Conservation (phyloP, 2,329 filamentous ascomycete genomes). For the Colletotrichum costaricense region DNA sequence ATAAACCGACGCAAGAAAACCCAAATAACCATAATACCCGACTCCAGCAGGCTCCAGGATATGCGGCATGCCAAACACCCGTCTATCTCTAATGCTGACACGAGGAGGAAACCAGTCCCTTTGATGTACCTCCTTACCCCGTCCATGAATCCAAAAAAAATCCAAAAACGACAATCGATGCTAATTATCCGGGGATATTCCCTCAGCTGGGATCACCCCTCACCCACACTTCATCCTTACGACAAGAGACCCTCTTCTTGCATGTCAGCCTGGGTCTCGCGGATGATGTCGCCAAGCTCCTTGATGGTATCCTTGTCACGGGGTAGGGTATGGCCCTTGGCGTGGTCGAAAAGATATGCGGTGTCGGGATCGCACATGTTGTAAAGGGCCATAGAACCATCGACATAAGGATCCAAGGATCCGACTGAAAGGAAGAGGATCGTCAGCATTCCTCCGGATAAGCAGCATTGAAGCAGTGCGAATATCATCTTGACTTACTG, state of each 20-base stretch:
- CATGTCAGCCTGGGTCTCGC: slow-evolving; percentile 40
- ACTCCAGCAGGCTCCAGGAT: slow-evolving; percentile 30
- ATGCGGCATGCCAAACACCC: slow-evolving; percentile 13
- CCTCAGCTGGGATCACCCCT: background rate
- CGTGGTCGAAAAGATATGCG: slow-evolving; percentile 72
- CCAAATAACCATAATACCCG: slow-evolving; percentile 28
- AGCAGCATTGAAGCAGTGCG: background rate
- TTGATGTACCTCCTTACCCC: background rate
- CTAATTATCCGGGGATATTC: slow-evolving; percentile 3
- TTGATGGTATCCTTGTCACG: slow-evolving; percentile 60
- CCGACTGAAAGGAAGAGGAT: slow-evolving; percentile 50
- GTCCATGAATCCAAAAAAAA: background rate
- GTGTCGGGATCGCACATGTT: slow-evolving; percentile 70
- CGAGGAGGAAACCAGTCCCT: slow-evolving; percentile 9
- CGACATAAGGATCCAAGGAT: slow-evolving; percentile 69
- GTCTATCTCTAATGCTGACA: slow-evolving; percentile 27
- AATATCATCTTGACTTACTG: slow-evolving; percentile 46
- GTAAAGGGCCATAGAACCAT: slow-evolving; percentile 70
- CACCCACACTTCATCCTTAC: slow-evolving; percentile 24
- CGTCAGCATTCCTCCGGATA: slow-evolving; percentile 33
- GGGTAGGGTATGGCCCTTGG: slow-evolving; percentile 72
- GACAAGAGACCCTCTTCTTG: slow-evolving; percentile 28
- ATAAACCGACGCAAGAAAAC: slow-evolving; percentile 1
- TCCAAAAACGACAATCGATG: slow-evolving; percentile 5
- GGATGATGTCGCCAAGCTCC: slow-evolving; percentile 58